phyloP scores from a whole-genome alignment of 2,329 filamentous ascomycete species.

The Gnomoniopsis sp. region DNA sequence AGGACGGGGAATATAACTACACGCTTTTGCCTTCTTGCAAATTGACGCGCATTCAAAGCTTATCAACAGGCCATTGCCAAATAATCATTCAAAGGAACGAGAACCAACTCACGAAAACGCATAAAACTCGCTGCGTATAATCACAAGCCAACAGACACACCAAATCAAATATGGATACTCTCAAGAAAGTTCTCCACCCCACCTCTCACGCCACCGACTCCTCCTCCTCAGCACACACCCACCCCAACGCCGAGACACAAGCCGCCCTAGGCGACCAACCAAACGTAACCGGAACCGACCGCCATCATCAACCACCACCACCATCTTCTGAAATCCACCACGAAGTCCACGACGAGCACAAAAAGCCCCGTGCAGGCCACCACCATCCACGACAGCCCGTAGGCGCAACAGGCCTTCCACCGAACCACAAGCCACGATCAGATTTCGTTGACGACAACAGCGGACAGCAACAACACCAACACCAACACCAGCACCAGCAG shows the following conservation, averaged over 20 bases:
- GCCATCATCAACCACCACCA: neutral
- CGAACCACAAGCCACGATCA: constrained; percentile 5
- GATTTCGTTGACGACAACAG: neutral
- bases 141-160: no score
- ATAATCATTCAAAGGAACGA: no score
- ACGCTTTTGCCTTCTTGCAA: no score
- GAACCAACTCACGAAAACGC: no score
- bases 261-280: constrained; percentile 10
- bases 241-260: constrained; percentile 6
- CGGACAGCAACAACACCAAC: neutral
- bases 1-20: no score
- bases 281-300: constrained; percentile 10
- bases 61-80: no score
- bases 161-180: no score
- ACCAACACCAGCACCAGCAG: neutral
- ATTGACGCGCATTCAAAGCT: no score
- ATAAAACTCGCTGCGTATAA: no score
- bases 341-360: constrained; percentile 2
- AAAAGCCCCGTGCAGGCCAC: constrained; percentile 13
- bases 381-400: constrained; percentile 17
- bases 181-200: no score
- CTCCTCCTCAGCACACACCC: neutral
- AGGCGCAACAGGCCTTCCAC: constrained; percentile 8
- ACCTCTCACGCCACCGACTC: no score
- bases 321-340: neutral